These are phyloP conservation scores for Fusarium acutatum DNA, from an alignment of 2,329 filamentous ascomycete species.

Conservation along the genomic window DNA sequence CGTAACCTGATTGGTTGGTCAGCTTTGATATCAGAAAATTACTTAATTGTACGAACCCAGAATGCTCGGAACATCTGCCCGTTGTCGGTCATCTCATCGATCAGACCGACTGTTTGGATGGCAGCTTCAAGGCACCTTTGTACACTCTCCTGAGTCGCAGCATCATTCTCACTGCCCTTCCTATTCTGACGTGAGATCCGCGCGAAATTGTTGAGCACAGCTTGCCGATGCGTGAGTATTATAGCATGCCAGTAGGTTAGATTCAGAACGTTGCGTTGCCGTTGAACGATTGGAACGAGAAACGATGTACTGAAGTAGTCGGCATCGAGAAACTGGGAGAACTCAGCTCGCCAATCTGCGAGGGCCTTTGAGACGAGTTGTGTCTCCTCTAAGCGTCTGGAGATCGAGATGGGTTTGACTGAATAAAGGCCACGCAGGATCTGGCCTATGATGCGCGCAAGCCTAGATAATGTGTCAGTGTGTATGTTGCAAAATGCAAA, in stretches of 20 bases:
- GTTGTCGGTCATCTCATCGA: conserved; percentile 35
- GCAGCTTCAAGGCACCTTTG: conserved; percentile 32
- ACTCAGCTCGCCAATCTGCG: conserved; percentile 46
- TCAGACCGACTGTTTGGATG: conserved; percentile 32
- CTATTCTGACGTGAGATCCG: conserved; percentile 14
- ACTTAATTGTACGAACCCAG: conserved; percentile 18
- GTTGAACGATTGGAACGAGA: conserved; percentile 51
- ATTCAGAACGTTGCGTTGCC: conserved; percentile 53
- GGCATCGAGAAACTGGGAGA: conserved; percentile 50
- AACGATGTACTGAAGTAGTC: conserved; percentile 47
- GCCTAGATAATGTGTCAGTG: conserved; percentile 23
- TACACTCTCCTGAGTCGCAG: conserved; percentile 27
- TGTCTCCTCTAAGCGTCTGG: conserved; percentile 38
- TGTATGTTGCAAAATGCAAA: fast-evolving
- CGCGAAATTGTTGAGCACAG: conserved; percentile 48
- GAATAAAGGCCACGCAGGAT: conserved; percentile 49
- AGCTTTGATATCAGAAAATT: background rate
- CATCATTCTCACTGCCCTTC: background rate
- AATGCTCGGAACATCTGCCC: conserved; percentile 38
- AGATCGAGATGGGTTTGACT: conserved; percentile 45
- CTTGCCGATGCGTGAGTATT: conserved; percentile 51
- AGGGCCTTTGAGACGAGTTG: conserved; percentile 44
- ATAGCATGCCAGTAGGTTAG: conserved; percentile 54
- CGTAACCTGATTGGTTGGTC: conserved; percentile 25
- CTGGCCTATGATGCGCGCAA: conserved; percentile 47